A percentile compares a stretch with the other conserved stretches of the same genome.
phyloP scores from a whole-genome alignment of 73 alveolate species.

The Tetrahymena elliotti region DNA sequence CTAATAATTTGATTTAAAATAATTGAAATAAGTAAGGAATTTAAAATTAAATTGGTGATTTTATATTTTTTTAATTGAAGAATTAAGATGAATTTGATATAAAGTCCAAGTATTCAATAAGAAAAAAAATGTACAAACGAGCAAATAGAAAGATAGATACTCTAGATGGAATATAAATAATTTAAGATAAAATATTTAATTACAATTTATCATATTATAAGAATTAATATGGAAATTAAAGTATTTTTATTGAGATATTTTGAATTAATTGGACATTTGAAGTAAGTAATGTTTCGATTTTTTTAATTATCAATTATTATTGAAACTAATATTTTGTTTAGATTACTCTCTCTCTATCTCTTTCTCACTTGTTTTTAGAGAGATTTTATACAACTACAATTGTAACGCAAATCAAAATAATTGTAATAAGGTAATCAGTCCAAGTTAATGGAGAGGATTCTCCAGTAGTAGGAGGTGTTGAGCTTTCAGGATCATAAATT shows the following conservation, averaged over 20 bases:
- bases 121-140: neutral
- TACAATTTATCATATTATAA: neutral
- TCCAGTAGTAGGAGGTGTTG: neutral
- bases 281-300: neutral
- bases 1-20: too few species aligned
- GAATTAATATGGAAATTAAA: neutral
- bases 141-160: neutral
- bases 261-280: neutral
- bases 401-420: neutral
- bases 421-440: neutral
- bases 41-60: too few species aligned
- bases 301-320: neutral
- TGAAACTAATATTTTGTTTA: neutral
- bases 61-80: neutral
- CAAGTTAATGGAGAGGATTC: neutral
- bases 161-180: neutral
- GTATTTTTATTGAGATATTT: neutral
- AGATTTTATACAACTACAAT: neutral
- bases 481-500: neutral
- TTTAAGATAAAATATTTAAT: neutral
- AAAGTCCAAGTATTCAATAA: neutral
- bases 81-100: too few species aligned
- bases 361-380: neutral
- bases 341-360: too few species aligned
- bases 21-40: too few species aligned